These are phyloP conservation scores for Ajuga chamaepitys DNA, from an alignment of 257 asterid genomes.

Conservation along the genomic window DNA sequence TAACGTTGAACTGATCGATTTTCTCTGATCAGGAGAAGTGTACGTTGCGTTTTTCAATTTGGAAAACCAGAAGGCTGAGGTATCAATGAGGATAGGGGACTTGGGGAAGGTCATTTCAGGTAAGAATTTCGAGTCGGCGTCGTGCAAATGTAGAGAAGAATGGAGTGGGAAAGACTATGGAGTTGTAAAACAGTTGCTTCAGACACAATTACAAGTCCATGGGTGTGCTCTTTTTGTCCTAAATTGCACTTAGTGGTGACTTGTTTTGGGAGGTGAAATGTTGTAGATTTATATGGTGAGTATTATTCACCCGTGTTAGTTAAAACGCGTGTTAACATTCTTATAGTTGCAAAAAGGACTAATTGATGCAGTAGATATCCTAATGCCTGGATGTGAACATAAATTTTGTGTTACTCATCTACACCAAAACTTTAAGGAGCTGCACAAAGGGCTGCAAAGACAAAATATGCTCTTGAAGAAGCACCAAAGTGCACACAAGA, in stretches of 20 bases:
- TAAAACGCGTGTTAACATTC: too few species aligned
- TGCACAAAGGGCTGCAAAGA: too few species aligned
- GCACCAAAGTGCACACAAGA: too few species aligned
- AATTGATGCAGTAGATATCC: too few species aligned
- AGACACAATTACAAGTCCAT: conserved; percentile 43
- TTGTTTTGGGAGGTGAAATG: too few species aligned
- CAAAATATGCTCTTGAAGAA: too few species aligned
- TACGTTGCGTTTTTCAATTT: conserved; percentile 80
- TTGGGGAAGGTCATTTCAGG: conserved; percentile 44
- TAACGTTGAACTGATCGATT: background rate
- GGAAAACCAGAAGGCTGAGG: conserved; percentile 24
- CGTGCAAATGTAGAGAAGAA: conserved; percentile 58
- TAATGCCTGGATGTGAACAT: too few species aligned
- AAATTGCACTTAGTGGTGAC: conserved; percentile 42
- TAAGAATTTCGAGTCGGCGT: background rate
- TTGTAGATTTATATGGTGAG: too few species aligned
- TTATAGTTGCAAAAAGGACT: too few species aligned
- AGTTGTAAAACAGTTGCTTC: conserved; percentile 29
- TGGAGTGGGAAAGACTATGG: conserved; percentile 72
- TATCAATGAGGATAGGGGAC: conserved; percentile 44
- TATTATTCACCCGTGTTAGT: too few species aligned
- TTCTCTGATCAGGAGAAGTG: conserved; percentile 49
- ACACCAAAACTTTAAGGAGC: too few species aligned
- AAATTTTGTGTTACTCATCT: too few species aligned
- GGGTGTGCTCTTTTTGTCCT: conserved; percentile 69